Base-by-base conservation (phyloP, 2,329 filamentous ascomycete species). In the Gliomastix tumulicola region DNA sequence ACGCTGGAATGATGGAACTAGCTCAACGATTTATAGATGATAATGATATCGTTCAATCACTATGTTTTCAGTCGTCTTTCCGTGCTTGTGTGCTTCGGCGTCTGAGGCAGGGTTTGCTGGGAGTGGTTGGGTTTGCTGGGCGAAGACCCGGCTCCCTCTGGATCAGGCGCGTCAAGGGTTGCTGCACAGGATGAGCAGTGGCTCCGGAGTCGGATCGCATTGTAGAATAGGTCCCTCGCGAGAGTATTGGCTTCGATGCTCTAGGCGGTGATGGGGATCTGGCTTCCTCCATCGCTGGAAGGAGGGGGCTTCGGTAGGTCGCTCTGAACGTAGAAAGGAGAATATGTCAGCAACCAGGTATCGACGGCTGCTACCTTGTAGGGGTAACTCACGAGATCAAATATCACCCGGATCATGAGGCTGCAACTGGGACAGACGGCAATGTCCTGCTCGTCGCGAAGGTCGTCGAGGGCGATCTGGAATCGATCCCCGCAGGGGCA, bases 351-450 rank as follows among this genome's bases (percentile, higher is more conserved):
- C 36, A 20, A 13, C 8, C 28, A 16, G 28, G 20, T 18, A 8
- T 30, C 7, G 19, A 21, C 2, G 2, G 20, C 21, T 10, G n/a
- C 30, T n/a, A 16, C 34, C 23, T 28, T 50, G 23, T 11, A 8
- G 32, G 16, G n/a, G 35, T 25, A 31, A 51, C 81, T 50, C 61
- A 92, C 88, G 55, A 77, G 61, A 46, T 97, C 92, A 50, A 88
- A 98, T 32, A 98, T 94, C 12, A 98, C 89, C 40, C 83, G 69
- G 39, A 98, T 95, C 88, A 94, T 95, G 50, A 98, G 67, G 60
- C 89, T 96, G 63, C 92, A 98, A 57, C 89, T 96, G 17, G 92
- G 92, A 53, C 92, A 98, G 10, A 97, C 86, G n/a, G 85, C 92
- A 54, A 98, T 88, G 49, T 97, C 89, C 58, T 90, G 80, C 44